These are phyloP conservation scores for Rhodotorula sp. DNA, from an alignment of 1,284 basidiomycete species.

Conservation along the genomic window DNA sequence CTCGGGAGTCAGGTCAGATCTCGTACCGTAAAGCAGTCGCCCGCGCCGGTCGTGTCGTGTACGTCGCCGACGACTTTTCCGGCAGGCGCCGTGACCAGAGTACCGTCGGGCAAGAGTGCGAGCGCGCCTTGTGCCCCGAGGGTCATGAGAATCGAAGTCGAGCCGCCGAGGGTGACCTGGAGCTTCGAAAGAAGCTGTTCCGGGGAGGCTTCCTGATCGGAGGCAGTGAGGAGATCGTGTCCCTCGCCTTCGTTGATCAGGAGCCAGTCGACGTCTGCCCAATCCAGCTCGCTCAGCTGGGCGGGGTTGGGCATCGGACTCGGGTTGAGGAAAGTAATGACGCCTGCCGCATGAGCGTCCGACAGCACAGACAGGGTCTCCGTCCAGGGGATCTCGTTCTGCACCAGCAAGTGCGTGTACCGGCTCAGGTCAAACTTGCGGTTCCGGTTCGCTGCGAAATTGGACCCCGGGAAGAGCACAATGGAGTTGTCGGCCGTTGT, in stretches of 20 bases:
- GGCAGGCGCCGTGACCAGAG: conserved; percentile 10
- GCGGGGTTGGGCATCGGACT: conserved; percentile 55
- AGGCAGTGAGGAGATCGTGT: conserved; percentile 44
- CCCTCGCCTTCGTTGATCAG: conserved; percentile 59
- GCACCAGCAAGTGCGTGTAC: conserved; percentile 56
- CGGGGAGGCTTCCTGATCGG: neutral
- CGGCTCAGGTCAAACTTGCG: neutral
- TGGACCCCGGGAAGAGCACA: conserved; percentile 41
- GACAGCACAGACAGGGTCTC: conserved; percentile 53
- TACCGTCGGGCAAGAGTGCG: neutral
- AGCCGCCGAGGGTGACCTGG: neutral
- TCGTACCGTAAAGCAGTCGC: conserved; percentile 43
- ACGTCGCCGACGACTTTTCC: conserved; percentile 34
- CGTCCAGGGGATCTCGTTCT: conserved; percentile 59
- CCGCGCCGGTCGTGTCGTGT: conserved; percentile 44
- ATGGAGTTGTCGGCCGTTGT: conserved; percentile 53
- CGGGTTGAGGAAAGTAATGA: conserved; percentile 58
- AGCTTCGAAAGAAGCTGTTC: conserved; percentile 3
- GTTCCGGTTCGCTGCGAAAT: conserved; percentile 17
- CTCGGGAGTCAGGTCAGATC: neutral
- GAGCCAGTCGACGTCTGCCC: conserved; percentile 55
- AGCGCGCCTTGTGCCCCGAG: conserved; percentile 33
- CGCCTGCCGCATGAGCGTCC: conserved; percentile 42
- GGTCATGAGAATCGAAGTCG: conserved; percentile 40
- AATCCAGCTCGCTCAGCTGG: conserved; percentile 54